These are phyloP conservation scores for Spinellus fusiger DNA, from an alignment of 192 early-diverging fungal species.

Conservation along the genomic window DNA sequence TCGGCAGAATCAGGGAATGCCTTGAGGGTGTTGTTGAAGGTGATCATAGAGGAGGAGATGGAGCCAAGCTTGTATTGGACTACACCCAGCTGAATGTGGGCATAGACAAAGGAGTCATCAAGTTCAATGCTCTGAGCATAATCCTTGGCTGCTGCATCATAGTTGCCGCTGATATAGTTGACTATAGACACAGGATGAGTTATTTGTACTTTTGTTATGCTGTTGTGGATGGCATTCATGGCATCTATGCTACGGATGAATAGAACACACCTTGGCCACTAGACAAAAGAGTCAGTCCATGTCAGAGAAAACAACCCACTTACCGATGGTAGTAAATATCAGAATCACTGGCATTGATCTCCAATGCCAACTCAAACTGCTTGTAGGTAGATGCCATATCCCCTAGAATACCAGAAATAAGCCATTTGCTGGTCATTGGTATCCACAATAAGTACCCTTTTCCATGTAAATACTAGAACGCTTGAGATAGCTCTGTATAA, in stretches of 20 bases:
- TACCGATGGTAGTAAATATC: constrained; percentile 85
- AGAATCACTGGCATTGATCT: constrained; percentile 63
- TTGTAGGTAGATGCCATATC: constrained; percentile 54
- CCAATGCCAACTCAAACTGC: constrained; percentile 67
- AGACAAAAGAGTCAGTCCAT: not conserved
- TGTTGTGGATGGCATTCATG: not conserved
- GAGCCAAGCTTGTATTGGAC: constrained; percentile 88
- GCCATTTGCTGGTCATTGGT: too few relatives aligned
- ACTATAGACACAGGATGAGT: constrained; percentile 36
- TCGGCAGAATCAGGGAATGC: constrained; percentile 79
- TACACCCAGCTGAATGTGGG: constrained; percentile 92
- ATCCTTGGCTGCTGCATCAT: constrained; percentile 73
- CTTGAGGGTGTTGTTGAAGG: constrained; percentile 74
- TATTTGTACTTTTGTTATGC: not conserved
- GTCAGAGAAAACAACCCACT: not conserved
- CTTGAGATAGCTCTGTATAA: constrained; percentile 85
- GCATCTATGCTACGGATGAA: not conserved
- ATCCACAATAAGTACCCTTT: constrained; percentile 26
- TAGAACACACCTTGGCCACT: constrained; percentile 34
- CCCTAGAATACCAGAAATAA: constrained; percentile 16
- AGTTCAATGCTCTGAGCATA: constrained; percentile 76
- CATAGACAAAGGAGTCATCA: constrained; percentile 78
- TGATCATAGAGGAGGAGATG: constrained; percentile 62
- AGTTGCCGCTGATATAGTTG: constrained; percentile 79
- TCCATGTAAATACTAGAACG: constrained; percentile 90